These are phyloP conservation scores for Kwoniella newhampshirensis DNA, from an alignment of 768 basidiomycete genomes.

Conservation along the genomic window DNA sequence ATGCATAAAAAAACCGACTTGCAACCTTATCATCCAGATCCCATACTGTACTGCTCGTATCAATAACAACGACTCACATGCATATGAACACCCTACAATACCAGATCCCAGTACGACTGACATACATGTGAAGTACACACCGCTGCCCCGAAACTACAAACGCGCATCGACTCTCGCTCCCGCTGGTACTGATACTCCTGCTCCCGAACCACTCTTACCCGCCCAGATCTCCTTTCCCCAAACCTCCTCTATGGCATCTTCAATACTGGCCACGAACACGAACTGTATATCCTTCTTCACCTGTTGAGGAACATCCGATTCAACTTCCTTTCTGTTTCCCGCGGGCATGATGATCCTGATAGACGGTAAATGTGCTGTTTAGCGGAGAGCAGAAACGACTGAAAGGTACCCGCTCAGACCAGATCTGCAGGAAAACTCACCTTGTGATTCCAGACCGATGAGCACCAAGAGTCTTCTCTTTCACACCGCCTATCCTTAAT, in stretches of 20 bases:
- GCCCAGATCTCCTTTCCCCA: conserved; percentile 41
- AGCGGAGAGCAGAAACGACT: neutral
- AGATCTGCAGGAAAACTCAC: conserved; percentile 16
- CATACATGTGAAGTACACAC: neutral
- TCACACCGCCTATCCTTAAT: conserved; percentile 72
- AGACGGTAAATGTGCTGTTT: neutral
- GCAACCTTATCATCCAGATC: no score
- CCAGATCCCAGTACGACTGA: neutral
- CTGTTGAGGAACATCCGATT: conserved; percentile 70
- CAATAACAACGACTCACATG: no score
- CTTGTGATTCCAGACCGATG: conserved; percentile 75
- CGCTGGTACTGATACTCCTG: no score
- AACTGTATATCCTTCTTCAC: conserved; percentile 75
- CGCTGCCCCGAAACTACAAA: conserved; percentile 20
- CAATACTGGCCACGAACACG: conserved; percentile 73
- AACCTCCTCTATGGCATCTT: conserved; percentile 74
- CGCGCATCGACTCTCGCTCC: conserved; percentile 23
- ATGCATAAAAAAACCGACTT: no score
- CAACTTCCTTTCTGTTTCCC: conserved; percentile 82
- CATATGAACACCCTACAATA: no score
- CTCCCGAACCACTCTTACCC: no score
- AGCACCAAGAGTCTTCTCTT: conserved; percentile 81
- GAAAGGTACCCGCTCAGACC: neutral
- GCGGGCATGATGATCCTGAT: conserved; percentile 75
- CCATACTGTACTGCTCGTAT: no score